Evolutionary conservation across 495 filamentous ascomycete genomes (phyloP).

Genomic region (Durotheca rogersii): DNA sequence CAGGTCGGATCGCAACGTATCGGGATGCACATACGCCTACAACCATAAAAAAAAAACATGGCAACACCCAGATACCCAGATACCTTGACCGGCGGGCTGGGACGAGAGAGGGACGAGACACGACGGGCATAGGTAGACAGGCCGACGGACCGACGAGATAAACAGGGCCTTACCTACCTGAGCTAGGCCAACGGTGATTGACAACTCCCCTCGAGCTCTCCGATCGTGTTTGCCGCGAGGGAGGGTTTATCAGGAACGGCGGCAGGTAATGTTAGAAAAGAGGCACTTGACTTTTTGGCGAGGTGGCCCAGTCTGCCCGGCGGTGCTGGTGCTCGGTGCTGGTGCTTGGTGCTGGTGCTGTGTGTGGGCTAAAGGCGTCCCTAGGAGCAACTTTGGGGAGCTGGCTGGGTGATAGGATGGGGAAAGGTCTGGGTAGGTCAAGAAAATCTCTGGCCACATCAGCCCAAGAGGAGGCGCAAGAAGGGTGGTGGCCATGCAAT

Average conservation of each 20-base stretch:
- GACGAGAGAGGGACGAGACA: not conserved
- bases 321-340: not conserved
- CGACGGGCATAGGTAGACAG: not conserved
- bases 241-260: conserved; percentile 14
- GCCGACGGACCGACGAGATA: conserved; percentile 7
- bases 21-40: conserved; percentile 9
- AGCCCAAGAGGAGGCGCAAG: conserved; percentile 17
- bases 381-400: not conserved
- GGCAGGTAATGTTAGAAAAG: not conserved
- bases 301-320: conserved; percentile 23
- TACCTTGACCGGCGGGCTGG: not conserved
- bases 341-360: not conserved
- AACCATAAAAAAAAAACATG: not conserved
- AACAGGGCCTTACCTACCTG: conserved; percentile 30
- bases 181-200: conserved; percentile 25
- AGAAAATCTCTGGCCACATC: conserved; percentile 25
- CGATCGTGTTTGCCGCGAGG: conserved; percentile 18
- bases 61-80: not conserved
- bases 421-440: conserved; percentile 27
- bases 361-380: conserved; percentile 17
- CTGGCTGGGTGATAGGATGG: conserved; percentile 17
- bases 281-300: conserved; percentile 29
- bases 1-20: conserved; percentile 13
- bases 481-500: conserved; percentile 10
- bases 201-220: conserved; percentile 14